Evolutionary conservation across 75 land plant genomes (phyloP), one percentile per base, ranked within the genome.

Genomic region (Cryptomeria japonica): DNA sequence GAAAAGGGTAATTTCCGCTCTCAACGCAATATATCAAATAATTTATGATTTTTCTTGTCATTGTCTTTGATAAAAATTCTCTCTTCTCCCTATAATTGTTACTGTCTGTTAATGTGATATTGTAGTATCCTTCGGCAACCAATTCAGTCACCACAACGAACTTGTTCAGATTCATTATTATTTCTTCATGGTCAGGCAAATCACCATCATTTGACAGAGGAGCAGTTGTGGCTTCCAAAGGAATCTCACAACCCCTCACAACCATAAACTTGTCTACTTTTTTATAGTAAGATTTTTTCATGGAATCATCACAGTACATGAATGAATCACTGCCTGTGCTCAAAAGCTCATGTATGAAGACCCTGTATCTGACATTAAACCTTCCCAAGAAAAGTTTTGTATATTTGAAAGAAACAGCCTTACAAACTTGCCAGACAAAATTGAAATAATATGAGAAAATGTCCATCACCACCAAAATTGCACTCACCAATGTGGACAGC

Each of bases 221-320:
- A 32, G 37, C 34, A 11, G 77, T 34, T 34, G 77, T 75, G 37
- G 77, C 77, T 2, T 75, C 77, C 77, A 75, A 34, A 75, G 77
- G 77, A 5, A 34, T 75, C 34, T 75, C 77, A 75, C 77, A 75
- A 75, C 77, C 77, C 77, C 77, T 75, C 12, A 75, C 84, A 18
- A 87, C 80, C 49, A 87, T 80, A 61, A 86, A 86, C 39, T 68
- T 86, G 44, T 18, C 39, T 19, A 86, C 42, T 31, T n/a, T 68
- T 73, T 56, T 86, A 46, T 34, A 19, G 84, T 86, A 86, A 80
- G 38, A 44, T 78, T 80, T 77, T 16, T 86, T 78, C 47, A 76
- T 78, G 49, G 53, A 75, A 53, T 86, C 87, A n/a, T 86, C 87
- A 41, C 84, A 75, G 15, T 86, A 86, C 53, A 49, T 76, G 32